Conservation (phyloP, 495 filamentous ascomycete species). For the Trypethelium eluteriae region DNA sequence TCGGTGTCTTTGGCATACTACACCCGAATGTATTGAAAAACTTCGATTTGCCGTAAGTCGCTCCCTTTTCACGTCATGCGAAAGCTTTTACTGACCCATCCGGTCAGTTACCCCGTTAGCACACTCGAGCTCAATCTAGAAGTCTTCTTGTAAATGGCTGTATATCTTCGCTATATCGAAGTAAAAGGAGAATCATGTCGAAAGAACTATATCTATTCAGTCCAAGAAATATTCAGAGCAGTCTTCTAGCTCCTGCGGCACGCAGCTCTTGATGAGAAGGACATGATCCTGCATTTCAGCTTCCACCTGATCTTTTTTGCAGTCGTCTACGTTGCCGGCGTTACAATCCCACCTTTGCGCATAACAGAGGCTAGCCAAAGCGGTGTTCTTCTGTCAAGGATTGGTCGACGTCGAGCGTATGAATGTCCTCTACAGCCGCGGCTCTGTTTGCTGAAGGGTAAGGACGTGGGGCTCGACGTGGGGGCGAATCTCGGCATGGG, state of each 20-base stretch:
- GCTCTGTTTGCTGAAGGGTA: background rate
- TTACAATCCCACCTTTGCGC: no score
- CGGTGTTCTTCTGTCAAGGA: no score
- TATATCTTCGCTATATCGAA: background rate
- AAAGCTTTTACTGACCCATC: conserved; percentile 1
- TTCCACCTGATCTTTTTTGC: no score
- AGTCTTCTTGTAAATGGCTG: conserved; percentile 64
- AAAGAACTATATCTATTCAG: no score
- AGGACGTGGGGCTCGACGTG: background rate
- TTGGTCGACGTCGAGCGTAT: no score
- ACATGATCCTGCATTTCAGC: no score
- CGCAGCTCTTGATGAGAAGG: no score
- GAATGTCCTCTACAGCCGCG: no score
- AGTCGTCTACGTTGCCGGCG: no score
- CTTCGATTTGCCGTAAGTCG: conserved; percentile 71
- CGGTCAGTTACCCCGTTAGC: conserved; percentile 71
- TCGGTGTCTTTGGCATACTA: conserved; percentile 87
- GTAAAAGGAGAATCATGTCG: background rate
- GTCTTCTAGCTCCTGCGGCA: no score
- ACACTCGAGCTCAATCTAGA: conserved; percentile 94
- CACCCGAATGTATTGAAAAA: conserved; percentile 89
- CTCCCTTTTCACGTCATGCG: conserved; percentile 11
- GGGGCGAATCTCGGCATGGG: background rate
- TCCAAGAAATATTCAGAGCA: no score
- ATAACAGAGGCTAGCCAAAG: no score